phyloP scores from a whole-genome alignment of 78 protist species.

The Anaeramoeba flamelloides region DNA sequence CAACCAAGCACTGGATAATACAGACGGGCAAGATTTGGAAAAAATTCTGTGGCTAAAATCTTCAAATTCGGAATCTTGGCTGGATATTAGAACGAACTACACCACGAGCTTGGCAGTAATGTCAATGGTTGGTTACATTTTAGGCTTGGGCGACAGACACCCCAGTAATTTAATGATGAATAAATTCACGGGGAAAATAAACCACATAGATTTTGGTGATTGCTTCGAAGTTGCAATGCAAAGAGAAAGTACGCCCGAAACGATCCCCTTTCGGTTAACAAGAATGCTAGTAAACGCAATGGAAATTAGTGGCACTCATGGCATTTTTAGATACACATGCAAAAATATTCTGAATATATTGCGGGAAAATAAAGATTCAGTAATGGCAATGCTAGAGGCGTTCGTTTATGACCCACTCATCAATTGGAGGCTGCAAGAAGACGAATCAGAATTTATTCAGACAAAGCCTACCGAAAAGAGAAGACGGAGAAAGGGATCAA shows the following conservation, averaged over 20 bases:
- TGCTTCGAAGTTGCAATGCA: constrained; percentile 64
- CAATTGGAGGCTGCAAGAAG: no score
- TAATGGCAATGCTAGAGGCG: no score
- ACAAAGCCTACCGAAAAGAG: no score
- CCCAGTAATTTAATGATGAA: constrained; percentile 73
- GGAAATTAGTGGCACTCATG: constrained; percentile 57
- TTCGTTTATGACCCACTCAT: no score
- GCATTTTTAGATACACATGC: constrained; percentile 36
- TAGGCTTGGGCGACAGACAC: constrained; percentile 79
- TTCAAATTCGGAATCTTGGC: constrained; percentile 59
- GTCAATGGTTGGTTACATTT: constrained; percentile 68
- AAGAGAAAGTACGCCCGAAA: constrained; percentile 44
- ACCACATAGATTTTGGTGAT: constrained; percentile 75
- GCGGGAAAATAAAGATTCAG: constrained; percentile 53
- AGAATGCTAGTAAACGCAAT: constrained; percentile 69
- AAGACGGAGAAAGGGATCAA: no score
- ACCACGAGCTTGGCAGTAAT: constrained; percentile 45
- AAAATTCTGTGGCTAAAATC: constrained; percentile 44
- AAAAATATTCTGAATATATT: constrained; percentile 46
- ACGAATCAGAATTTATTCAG: no score
- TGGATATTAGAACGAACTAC: constrained; percentile 44
- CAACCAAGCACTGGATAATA: constrained; percentile 56
- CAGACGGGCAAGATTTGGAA: constrained; percentile 79
- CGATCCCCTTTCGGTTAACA: constrained; percentile 83
- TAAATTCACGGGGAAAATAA: constrained; percentile 40